phyloP scores from a whole-genome alignment of 768 basidiomycete species.

The Podaxis pistillaris region DNA sequence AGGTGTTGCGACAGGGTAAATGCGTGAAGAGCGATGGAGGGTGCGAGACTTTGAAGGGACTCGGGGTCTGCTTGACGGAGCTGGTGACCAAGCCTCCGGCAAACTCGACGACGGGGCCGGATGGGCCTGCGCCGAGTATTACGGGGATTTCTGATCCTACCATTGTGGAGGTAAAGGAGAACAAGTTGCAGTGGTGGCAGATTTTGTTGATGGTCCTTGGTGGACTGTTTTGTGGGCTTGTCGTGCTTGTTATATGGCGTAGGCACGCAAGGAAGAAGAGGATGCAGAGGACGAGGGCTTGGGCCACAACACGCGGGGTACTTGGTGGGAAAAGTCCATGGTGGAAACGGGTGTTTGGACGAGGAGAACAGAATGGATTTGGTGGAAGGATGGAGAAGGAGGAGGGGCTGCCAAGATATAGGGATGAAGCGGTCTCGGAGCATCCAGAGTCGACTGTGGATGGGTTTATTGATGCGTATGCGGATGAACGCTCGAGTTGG shows the following conservation, averaged over 20 bases:
- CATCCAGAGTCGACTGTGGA: constrained; percentile 49
- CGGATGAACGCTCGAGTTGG: constrained; percentile 23
- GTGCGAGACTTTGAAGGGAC: constrained; percentile 58
- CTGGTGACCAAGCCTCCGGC: constrained; percentile 54
- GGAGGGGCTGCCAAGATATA: constrained; percentile 18
- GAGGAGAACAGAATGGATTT: constrained; percentile 57
- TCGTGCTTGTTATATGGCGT: constrained; percentile 68
- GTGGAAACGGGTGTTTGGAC: constrained; percentile 58
- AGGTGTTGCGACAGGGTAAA: constrained; percentile 62
- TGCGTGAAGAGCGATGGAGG: constrained; percentile 59
- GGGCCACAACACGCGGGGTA: constrained; percentile 60
- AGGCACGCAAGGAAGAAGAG: constrained; percentile 67
- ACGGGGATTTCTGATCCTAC: constrained; percentile 60
- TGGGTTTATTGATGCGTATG: constrained; percentile 50
- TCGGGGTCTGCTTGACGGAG: constrained; percentile 80
- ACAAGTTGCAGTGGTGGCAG: constrained; percentile 73
- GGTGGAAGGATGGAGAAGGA: constrained; percentile 23
- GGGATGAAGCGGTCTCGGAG: constrained; percentile 19
- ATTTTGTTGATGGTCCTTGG: constrained; percentile 82
- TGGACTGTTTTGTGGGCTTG: constrained; percentile 62
- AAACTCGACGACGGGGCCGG: constrained; percentile 41
- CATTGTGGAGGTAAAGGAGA: constrained; percentile 23
- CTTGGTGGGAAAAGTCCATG: constrained; percentile 41
- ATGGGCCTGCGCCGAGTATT: constrained; percentile 49
- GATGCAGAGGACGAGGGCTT: constrained; percentile 61